Conservation (phyloP, 2,329 filamentous ascomycete genomes). For the Metarhizium sp. region DNA sequence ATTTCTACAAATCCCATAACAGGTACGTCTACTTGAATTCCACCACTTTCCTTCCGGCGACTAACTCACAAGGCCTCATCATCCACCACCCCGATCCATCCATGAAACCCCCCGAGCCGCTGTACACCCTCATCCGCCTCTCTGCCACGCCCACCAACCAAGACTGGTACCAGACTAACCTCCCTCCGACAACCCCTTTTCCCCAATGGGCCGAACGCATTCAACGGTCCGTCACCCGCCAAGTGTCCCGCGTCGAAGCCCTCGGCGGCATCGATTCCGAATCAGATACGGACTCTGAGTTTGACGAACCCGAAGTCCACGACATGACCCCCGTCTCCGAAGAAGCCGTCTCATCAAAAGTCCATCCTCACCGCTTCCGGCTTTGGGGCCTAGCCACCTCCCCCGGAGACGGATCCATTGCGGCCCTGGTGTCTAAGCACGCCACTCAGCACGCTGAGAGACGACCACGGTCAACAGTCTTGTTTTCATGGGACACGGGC, state of each 20-base stretch:
- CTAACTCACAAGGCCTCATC: conserved; percentile 31
- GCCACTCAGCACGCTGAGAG: conserved; percentile 39
- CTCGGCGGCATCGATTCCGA: conserved; percentile 23
- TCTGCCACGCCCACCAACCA: conserved; percentile 41
- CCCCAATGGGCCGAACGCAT: conserved; percentile 41
- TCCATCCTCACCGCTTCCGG: conserved; percentile 39
- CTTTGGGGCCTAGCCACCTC: conserved; percentile 45
- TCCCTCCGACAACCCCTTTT: conserved; percentile 18
- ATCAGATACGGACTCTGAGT: conserved; percentile 11
- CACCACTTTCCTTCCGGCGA: not conserved
- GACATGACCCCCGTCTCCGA: conserved; percentile 11
- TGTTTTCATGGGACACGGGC: conserved; percentile 24
- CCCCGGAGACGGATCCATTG: conserved; percentile 41
- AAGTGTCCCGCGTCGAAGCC: conserved; percentile 36
- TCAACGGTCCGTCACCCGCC: conserved; percentile 30
- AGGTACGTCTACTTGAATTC: conserved; percentile 5
- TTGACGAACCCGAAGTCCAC: conserved; percentile 8
- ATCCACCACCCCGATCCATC: conserved; percentile 25
- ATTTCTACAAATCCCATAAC: conserved; percentile 23
- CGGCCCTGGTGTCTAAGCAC: conserved; percentile 39
- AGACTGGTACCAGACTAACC: conserved; percentile 46
- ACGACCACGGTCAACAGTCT: conserved; percentile 23
- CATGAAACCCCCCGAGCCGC: conserved; percentile 23
- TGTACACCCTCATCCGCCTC: conserved; percentile 43
- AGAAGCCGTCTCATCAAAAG: conserved; percentile 28